Conservation (phyloP, 2,329 filamentous ascomycete species). For the Fusarium veterinarium region DNA sequence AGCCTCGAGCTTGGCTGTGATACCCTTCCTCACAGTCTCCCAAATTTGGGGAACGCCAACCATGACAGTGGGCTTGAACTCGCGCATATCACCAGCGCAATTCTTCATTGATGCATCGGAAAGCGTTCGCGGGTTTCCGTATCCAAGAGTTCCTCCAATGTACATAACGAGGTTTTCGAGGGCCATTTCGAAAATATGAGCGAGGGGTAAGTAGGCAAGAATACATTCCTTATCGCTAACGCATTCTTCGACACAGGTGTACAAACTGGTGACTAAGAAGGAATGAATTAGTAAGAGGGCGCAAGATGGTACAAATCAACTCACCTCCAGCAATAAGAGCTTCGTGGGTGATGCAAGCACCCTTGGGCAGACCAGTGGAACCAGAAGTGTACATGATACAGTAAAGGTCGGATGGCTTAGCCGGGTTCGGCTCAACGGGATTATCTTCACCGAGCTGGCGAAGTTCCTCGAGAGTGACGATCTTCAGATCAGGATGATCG, state of each 20-base stretch:
- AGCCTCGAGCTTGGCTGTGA: constrained; percentile 80
- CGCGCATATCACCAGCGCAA: constrained; percentile 92
- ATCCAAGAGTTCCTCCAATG: constrained; percentile 92
- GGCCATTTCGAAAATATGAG: constrained; percentile 96
- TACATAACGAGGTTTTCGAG: constrained; percentile 92
- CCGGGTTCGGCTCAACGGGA: constrained; percentile 76
- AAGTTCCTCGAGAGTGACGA: constrained; percentile 67
- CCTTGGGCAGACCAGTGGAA: constrained; percentile 89
- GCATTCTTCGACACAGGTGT: constrained; percentile 79
- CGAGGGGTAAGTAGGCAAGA: constrained; percentile 91
- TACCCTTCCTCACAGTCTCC: constrained; percentile 97
- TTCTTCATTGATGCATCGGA: constrained; percentile 88
- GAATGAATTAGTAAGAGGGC: constrained; percentile 28
- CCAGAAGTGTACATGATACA: constrained; percentile 92
- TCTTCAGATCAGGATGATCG: constrained; percentile 64
- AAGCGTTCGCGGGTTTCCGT: constrained; percentile 89
- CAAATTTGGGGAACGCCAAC: constrained; percentile 96
- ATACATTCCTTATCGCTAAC: constrained; percentile 82
- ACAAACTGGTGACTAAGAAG: constrained; percentile 77
- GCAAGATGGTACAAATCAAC: constrained; percentile 49
- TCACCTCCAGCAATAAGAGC: constrained; percentile 78
- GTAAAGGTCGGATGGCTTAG: constrained; percentile 80
- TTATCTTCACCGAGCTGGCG: constrained; percentile 72
- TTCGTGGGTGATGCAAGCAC: constrained; percentile 83
- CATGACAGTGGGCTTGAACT: constrained; percentile 88